Evolutionary conservation across 108 stramenopile genomes (phyloP).

Genomic region (Craspedostauros australis): DNA sequence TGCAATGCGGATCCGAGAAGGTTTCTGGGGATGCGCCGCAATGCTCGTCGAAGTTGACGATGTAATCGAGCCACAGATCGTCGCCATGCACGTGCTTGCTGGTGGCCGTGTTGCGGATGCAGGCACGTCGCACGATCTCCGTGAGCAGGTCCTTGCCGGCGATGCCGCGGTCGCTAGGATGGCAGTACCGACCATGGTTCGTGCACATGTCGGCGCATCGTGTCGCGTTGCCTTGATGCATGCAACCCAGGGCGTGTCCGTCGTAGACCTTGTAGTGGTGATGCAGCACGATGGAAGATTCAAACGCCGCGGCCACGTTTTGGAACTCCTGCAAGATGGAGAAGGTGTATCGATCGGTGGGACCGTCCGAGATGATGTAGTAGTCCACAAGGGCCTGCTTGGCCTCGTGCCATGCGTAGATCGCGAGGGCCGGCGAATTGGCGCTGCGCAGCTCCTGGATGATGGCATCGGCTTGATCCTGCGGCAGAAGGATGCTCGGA

Average conservation of each 20-base stretch:
- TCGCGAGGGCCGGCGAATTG: slow-evolving; percentile 47
- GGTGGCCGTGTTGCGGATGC: slow-evolving; percentile 86
- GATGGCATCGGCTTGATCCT: slow-evolving; percentile 64
- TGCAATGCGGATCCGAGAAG: too few relatives aligned
- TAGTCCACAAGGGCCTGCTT: slow-evolving; percentile 81
- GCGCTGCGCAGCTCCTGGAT: slow-evolving; percentile 36
- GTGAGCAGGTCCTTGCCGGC: slow-evolving; percentile 79
- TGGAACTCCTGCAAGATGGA: slow-evolving; percentile 77
- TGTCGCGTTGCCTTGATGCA: slow-evolving; percentile 1
- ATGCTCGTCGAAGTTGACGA: too few relatives aligned
- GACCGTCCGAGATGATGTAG: slow-evolving; percentile 79
- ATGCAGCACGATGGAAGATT: too few relatives aligned
- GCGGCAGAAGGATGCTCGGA: slow-evolving; percentile 72
- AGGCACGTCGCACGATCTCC: slow-evolving; percentile 81
- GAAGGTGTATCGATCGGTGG: slow-evolving; percentile 48
- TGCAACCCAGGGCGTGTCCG: slow-evolving; percentile 13
- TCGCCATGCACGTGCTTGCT: too few relatives aligned
- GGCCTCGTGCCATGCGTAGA: slow-evolving; percentile 85
- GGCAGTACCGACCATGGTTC: slow-evolving; percentile 89
- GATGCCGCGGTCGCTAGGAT: slow-evolving; percentile 63
- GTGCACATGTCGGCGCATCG: slow-evolving; percentile 66
- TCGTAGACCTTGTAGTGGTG: slow-evolving; percentile 11
- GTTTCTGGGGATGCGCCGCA: too few relatives aligned
- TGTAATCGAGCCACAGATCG: too few relatives aligned
- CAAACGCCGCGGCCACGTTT: slow-evolving; percentile 56